Base-by-base conservation (phyloP, 495 filamentous ascomycete genomes). In the Penicillium roqueforti region DNA sequence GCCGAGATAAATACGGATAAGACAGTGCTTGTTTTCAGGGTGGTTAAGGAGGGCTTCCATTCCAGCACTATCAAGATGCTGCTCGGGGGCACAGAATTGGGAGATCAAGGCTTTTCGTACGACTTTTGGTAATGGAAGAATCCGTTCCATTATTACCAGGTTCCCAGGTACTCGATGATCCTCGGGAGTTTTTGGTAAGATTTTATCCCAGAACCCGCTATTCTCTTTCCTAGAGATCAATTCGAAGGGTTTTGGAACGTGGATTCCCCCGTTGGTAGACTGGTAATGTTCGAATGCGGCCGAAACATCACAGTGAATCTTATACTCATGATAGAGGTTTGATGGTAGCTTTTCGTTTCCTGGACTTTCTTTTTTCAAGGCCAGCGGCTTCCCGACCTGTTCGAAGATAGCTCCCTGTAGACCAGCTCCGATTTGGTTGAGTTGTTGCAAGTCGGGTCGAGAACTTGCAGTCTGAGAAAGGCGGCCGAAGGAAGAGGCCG, bases 381-480 rank as follows among this genome's bases (percentile, higher is more conserved):
- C 55, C 8, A n/a, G n/a, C 0, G 36, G 6, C 19, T 38, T 36
- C 23, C 56, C 56, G 23, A 59, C 47, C 8, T n/a, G n/a, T 29
- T 59, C 56, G n/a, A 59, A 59, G 19, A 59, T 16, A 6, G 20
- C 47, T 9, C 56, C 51, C 41, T 59, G 52, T 14, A 59, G 46
- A 22, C 56, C 52, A 34, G 1, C 39, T 9, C 56, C 56, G n/a
- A 59, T 59, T 34, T 59, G 46, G 20, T 59, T 59, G 18, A 59
- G 36, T 4, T 29, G 6, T 5, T 59, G 56, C 18, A 59, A 25
- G 13, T 55, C 8, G 4, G 56, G 46, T 26, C 26, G 39, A 41
- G 23, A 26, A 14, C 46, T 26, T 7, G 47, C 52, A 16, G 1
- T 26, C 19, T 43, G 52, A 9, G 20, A 37, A 4, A 36, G 52